Evolutionary conservation across 495 filamentous ascomycete species (phyloP), one percentile per base, ranked within the genome.

Genomic region (Hapsidospora chrysogenum): DNA sequence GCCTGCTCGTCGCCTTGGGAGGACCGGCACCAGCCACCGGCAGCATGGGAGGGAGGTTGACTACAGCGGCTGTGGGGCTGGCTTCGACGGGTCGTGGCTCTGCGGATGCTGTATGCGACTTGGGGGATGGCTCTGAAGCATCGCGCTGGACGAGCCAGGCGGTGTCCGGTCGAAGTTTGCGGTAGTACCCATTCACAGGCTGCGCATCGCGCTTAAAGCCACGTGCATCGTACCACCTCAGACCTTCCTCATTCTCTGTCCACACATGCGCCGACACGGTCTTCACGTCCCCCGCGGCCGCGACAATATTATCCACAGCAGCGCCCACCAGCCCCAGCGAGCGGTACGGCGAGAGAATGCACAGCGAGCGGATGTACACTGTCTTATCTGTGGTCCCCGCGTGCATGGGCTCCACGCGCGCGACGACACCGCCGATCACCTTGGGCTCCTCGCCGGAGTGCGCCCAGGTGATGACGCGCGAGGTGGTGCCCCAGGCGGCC

Each of bases 361-460:
- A 70, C 0, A 97, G 65, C 1, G 86, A 93, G 48, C 85, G 80
- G 43, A 97, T 81, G 62, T 97, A 97, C 17, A 97, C 63, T 63
- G 46, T 45, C 44, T 60, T 55, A 34, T 35, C 41, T 2, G 30
- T 22, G 41, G 47, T 42, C 18, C 47, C 29, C 39, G 40, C 44
- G 9, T 33, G 41, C 45, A 42, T 44, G n/a, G 46, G 63, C 44
- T 92, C 80, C 9, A 86, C 59, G 1, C 84, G 78, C 56, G 83
- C 89, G 34, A 89, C 70, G 21, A 96, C 77, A 7, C 80, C 84
- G 15, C 81, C 87, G 27, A 94, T 66, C 11, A 86, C 70, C 47
- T 73, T 78, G 36, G 67, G 55, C 18, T 58, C 45, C 41, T 56
- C 36, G 16, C 46, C 37, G 14, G 37, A 42, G 28, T 64, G 57